Percentiles rank a stretch among this genome's conserved stretches.
Evolutionary conservation across 1,139 yeast genomes (phyloP).

Genomic region (Pichia norvegensis): DNA sequence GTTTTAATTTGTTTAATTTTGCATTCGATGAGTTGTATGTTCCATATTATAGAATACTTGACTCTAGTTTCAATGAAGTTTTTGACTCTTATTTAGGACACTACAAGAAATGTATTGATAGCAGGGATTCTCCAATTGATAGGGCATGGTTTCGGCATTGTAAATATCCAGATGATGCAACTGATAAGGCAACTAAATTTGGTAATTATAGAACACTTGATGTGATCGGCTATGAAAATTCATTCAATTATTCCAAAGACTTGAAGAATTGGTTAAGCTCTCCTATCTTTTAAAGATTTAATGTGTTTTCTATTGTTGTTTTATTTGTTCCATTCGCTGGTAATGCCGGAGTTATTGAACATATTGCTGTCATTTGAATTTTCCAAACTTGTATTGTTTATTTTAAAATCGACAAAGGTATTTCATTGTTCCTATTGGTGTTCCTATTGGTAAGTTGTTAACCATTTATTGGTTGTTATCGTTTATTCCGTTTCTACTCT

Average conservation of each 20-base stretch:
- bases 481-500: not conserved
- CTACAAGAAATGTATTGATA: not conserved
- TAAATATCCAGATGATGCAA: not conserved
- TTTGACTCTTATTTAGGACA: not conserved
- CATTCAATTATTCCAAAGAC: not conserved
- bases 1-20: not conserved
- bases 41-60: not conserved
- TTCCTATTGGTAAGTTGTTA: no score
- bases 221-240: not conserved
- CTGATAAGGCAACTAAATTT: not conserved
- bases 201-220: not conserved
- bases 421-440: no score
- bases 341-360: not conserved
- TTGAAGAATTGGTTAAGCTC: not conserved
- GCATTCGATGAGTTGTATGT: not conserved
- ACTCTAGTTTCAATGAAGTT: not conserved
- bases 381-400: no score
- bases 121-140: not conserved
- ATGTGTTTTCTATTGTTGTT: conserved; percentile 1
- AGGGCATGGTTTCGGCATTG: not conserved
- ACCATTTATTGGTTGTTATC: no score
- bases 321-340: not conserved
- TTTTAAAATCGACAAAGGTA: no score
- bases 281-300: not conserved
- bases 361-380: no score